phyloP scores from a whole-genome alignment of 2,329 filamentous ascomycete species.

The Pestalotiopsis sp. region DNA sequence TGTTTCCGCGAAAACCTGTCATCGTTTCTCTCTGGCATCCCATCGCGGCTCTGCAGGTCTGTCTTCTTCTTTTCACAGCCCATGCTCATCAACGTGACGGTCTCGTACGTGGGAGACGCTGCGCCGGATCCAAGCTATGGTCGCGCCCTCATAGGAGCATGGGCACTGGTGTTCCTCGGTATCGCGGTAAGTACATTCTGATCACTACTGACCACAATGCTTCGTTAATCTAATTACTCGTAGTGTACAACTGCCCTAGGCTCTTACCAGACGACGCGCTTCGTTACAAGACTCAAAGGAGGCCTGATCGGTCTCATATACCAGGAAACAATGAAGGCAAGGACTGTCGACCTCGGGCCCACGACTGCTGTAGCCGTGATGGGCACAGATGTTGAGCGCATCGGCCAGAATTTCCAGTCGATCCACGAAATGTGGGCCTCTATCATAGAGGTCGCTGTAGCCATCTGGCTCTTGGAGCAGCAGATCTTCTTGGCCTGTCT shows the following conservation, averaged over 20 bases:
- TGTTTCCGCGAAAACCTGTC: conserved; percentile 17
- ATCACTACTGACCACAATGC: not conserved
- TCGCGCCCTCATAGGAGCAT: conserved; percentile 30
- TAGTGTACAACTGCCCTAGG: not conserved
- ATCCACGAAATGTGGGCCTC: conserved; percentile 31
- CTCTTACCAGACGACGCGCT: conserved; percentile 22
- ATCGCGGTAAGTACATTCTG: conserved; percentile 23
- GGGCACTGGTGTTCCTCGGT: conserved; percentile 30
- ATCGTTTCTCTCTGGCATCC: conserved; percentile 19
- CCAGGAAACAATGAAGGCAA: conserved; percentile 19
- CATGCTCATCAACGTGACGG: conserved; percentile 27
- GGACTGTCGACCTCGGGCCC: conserved; percentile 22
- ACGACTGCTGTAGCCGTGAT: conserved; percentile 32
- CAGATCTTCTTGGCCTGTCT: conserved; percentile 26
- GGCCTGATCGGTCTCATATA: conserved; percentile 27
- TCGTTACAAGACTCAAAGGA: conserved; percentile 22
- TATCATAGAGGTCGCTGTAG: conserved; percentile 27
- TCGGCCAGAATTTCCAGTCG: conserved; percentile 19
- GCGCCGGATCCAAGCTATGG: conserved; percentile 19
- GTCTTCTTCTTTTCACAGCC: conserved; percentile 31
- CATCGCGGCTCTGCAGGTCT: conserved; percentile 26
- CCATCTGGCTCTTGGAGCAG: conserved; percentile 28
- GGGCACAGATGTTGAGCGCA: conserved; percentile 34
- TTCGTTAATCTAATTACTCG: conserved; percentile 19
- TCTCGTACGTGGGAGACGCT: conserved; percentile 19